Percentiles rank a stretch among this genome's conserved stretches.
phyloP scores from a whole-genome alignment of 1,139 yeast species.

The Pichia sp. region DNA sequence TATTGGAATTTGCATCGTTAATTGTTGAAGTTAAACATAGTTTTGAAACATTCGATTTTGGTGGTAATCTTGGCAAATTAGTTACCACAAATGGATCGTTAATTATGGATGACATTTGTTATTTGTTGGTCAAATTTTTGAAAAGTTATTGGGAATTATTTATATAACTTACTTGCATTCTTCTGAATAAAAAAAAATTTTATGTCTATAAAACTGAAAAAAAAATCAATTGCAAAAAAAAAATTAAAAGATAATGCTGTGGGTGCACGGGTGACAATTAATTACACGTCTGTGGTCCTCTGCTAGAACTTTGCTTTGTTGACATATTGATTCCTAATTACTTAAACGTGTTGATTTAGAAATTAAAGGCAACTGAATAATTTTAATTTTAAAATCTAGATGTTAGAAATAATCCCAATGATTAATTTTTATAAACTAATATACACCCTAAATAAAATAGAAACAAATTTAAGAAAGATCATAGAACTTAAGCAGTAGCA shows the following conservation, averaged over 20 bases:
- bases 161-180: not conserved
- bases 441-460: slow-evolving; percentile 27
- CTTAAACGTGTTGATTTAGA: too few relatives aligned
- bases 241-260: not conserved
- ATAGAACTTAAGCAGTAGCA: slow-evolving; percentile 37
- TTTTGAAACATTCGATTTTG: slow-evolving; percentile 18
- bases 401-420: slow-evolving; percentile 7
- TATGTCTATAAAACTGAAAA: not conserved
- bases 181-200: too few relatives aligned
- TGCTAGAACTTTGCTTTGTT: too few relatives aligned
- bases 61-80: slow-evolving; percentile 27
- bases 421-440: slow-evolving; percentile 22
- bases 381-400: too few relatives aligned
- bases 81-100: slow-evolving; percentile 29
- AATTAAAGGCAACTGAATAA: not conserved
- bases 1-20: slow-evolving; percentile 20
- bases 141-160: not conserved
- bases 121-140: not conserved
- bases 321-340: too few relatives aligned
- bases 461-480: slow-evolving; percentile 16
- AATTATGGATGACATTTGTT: slow-evolving; percentile 21
- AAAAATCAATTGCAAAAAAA: not conserved
- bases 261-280: not conserved
- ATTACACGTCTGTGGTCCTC: too few relatives aligned
- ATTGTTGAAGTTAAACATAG: slow-evolving; percentile 24